Evolutionary conservation across 1,284 basidiomycete genomes (phyloP).

Genomic region (Moesziomyces globuligerus): DNA sequence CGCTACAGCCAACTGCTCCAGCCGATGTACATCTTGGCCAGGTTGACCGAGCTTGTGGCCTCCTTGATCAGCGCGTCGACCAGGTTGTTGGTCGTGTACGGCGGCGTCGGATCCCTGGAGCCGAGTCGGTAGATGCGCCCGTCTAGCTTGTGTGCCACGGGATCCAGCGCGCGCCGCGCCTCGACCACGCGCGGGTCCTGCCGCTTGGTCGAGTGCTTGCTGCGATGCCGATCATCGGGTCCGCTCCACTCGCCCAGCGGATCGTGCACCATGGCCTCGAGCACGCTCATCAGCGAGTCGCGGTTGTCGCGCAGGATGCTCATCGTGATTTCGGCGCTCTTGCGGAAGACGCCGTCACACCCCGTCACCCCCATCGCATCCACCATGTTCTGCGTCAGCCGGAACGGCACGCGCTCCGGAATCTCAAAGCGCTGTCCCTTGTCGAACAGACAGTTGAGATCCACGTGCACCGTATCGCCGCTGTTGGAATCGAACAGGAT

Average conservation of each 20-base stretch:
- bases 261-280: slow-evolving; percentile 98
- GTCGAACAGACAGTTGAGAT: slow-evolving; percentile 98
- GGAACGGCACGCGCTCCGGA: slow-evolving; percentile 92
- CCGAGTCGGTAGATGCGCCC: slow-evolving; percentile 55
- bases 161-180: slow-evolving; percentile 60
- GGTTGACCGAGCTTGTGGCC: slow-evolving; percentile 54
- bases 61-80: slow-evolving; percentile 66
- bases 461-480: slow-evolving; percentile 94
- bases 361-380: slow-evolving; percentile 94
- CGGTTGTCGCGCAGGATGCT: slow-evolving; percentile 87
- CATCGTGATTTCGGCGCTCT: slow-evolving; percentile 90
- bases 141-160: slow-evolving; percentile 62
- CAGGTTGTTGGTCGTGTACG: slow-evolving; percentile 62
- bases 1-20: slow-evolving; percentile 54
- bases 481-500: slow-evolving; percentile 89
- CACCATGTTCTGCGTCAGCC: slow-evolving; percentile 92
- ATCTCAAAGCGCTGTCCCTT: slow-evolving; percentile 88
- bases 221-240: slow-evolving; percentile 61
- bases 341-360: slow-evolving; percentile 92
- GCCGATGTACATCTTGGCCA: slow-evolving; percentile 64
- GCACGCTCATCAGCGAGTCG: slow-evolving; percentile 92
- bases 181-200: slow-evolving; percentile 55
- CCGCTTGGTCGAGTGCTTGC: slow-evolving; percentile 22
- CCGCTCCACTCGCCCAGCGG: slow-evolving; percentile 96
- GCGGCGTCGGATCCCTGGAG: slow-evolving; percentile 41